Conservation (phyloP, 2,329 filamentous ascomycete genomes). For the Exophiala sideris region DNA sequence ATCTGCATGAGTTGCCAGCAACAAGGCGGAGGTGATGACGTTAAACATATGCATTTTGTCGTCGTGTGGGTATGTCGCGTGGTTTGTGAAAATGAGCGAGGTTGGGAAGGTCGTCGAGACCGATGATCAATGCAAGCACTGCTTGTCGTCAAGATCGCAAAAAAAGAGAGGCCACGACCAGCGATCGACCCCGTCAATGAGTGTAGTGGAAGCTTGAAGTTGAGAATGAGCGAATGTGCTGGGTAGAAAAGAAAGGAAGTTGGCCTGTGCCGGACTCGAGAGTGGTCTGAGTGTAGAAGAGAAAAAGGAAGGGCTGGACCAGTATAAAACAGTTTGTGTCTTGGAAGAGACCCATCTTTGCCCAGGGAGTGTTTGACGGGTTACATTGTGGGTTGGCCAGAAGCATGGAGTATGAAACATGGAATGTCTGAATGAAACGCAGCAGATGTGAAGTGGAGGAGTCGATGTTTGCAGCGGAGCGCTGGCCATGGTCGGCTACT, state of each 20-base stretch:
- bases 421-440: too few relatives aligned
- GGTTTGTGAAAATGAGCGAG: background rate
- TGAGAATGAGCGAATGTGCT: conserved; percentile 7
- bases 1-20: conserved; percentile 17
- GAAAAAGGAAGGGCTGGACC: conserved; percentile 7
- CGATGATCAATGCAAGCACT: conserved; percentile 19
- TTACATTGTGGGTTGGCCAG: conserved; percentile 3
- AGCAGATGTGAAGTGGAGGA: too few relatives aligned
- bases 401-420: too few relatives aligned
- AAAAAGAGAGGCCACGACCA: conserved; percentile 24
- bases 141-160: conserved; percentile 8
- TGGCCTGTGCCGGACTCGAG: conserved; percentile 3
- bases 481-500: too few relatives aligned
- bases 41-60: conserved; percentile 18
- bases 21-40: conserved; percentile 16
- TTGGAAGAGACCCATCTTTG: conserved; percentile 1
- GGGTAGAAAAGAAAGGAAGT: conserved; percentile 5
- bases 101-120: conserved; percentile 21
- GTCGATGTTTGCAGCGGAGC: too few relatives aligned
- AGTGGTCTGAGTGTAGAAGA: conserved; percentile 19
- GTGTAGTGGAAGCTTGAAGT: conserved; percentile 14
- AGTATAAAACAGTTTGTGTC: conserved; percentile 22
- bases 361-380: conserved; percentile 5
- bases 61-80: background rate
- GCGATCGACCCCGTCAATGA: conserved; percentile 20